These are phyloP conservation scores for Neohortaea acidophila DNA, from an alignment of 495 filamentous ascomycete species.

Conservation along the genomic window DNA sequence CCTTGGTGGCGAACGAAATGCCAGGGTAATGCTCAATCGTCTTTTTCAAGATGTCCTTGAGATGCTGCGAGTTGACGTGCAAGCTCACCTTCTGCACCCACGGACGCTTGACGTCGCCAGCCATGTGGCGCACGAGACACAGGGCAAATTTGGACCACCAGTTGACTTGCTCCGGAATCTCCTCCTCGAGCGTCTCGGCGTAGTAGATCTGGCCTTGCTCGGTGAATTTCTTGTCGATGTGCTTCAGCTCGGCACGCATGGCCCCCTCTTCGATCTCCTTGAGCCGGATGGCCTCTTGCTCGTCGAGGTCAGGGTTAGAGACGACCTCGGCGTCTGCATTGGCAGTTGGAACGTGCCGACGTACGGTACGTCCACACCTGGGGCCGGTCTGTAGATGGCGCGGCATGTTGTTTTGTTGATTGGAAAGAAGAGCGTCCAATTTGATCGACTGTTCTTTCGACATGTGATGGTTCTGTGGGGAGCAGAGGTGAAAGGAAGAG, in stretches of 20 bases:
- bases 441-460: no score
- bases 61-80: conserved; percentile 16
- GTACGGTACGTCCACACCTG: not conserved
- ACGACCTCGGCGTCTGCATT: conserved; percentile 3
- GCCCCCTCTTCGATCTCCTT: conserved; percentile 12
- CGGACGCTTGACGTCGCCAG: conserved; percentile 2
- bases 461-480: no score
- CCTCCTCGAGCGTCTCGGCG: conserved; percentile 7
- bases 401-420: no score
- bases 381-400: no score
- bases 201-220: conserved; percentile 10
- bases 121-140: conserved; percentile 10
- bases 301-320: conserved; percentile 6
- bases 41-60: conserved; percentile 13
- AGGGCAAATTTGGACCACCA: conserved; percentile 13
- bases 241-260: conserved; percentile 15
- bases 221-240: conserved; percentile 8
- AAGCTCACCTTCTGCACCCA: conserved; percentile 5
- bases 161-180: conserved; percentile 11
- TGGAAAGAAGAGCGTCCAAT: no score
- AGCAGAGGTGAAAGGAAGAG: no score
- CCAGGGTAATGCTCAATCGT: conserved; percentile 12
- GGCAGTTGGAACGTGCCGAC: conserved; percentile 1
- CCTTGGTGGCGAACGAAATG: conserved; percentile 13
- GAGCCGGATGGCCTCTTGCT: conserved; percentile 1